Base-by-base conservation (phyloP, 805 yeast genomes). In the Suhomyces canberraensis region DNA sequence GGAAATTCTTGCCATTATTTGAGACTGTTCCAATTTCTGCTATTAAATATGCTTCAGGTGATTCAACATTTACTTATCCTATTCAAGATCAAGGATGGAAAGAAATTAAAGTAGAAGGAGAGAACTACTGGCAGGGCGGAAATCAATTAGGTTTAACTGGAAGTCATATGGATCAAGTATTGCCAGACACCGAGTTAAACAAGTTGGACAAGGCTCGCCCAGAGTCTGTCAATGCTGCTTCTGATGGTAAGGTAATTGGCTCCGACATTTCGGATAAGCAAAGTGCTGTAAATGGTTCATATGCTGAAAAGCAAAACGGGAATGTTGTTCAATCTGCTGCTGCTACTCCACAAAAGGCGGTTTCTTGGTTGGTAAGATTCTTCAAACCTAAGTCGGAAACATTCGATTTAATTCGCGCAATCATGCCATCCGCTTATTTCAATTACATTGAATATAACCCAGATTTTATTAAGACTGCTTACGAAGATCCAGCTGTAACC, bases 21-120 rank as follows among this genome's bases (percentile, higher is more conserved):
- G 88, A 84, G 36, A 61, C 72, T 28, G 87, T 85, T 36, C 95
- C 93, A 42, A 55, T 84, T 35, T 77, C 83, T 33, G 88, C 78
- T 5, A 61, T 77, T 41, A 67, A 64, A 44, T 70, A 68, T 43
- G 71, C 72, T 27, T 60, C 69, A 35, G 72, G 69, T 33, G 74
- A 71, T 43, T 27, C 54, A 11, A 63, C 66, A 5, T 60, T 54
- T 41, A 50, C 48, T n/a, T 84, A 84, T 53, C 87, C 89, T 48
- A 61, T 58, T 56, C 58, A 66, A 17, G 91, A 84, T 54, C 81
- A 79, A 50, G 93, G 93, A 26, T 55, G 49, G 43, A 61, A 67
- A 36, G 87, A 84, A 58, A 69, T 79, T 33, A 69, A 69, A 45
- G 54, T 59, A 13, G 72, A 72, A 41, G 81, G 83, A 36, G 63